Evolutionary conservation across 176 grass and related monocot species (phyloP).

Genomic region (Pharus latifolius): DNA sequence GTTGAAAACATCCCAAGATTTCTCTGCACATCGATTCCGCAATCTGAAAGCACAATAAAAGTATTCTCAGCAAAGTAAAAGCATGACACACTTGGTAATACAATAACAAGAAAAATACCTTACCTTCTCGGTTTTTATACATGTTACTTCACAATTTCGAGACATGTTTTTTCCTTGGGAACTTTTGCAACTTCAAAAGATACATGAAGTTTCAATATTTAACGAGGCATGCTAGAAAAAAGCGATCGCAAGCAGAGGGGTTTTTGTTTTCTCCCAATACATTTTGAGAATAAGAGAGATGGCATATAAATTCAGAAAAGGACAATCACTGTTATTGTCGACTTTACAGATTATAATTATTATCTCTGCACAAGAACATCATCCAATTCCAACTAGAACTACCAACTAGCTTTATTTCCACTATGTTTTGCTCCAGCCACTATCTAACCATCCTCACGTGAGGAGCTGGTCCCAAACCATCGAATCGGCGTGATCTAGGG

Average conservation of each 20-base stretch:
- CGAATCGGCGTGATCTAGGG: too few relatives aligned
- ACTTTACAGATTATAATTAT: not conserved
- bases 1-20: slow-evolving; percentile 94
- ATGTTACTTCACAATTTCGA: too few relatives aligned
- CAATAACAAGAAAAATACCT: not conserved
- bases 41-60: slow-evolving; percentile 42
- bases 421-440: slow-evolving; percentile 3
- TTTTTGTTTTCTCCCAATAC: too few relatives aligned
- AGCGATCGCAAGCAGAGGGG: too few relatives aligned
- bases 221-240: too few relatives aligned
- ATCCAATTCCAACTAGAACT: not conserved
- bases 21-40: slow-evolving; percentile 57
- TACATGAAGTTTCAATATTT: too few relatives aligned
- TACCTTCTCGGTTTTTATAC: slow-evolving; percentile 88
- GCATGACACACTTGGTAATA: not conserved
- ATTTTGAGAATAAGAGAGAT: not conserved
- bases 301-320: not conserved
- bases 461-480: too few relatives aligned
- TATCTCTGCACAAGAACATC: not conserved
- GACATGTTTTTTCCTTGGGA: too few relatives aligned
- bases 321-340: not conserved
- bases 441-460: too few relatives aligned
- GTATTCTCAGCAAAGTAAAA: not conserved
- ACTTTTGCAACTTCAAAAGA: too few relatives aligned
- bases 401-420: not conserved